Evolutionary conservation across 1,284 basidiomycete genomes (phyloP), one percentile per base, ranked within the genome.

Genomic region (Porodaedalea pini): DNA sequence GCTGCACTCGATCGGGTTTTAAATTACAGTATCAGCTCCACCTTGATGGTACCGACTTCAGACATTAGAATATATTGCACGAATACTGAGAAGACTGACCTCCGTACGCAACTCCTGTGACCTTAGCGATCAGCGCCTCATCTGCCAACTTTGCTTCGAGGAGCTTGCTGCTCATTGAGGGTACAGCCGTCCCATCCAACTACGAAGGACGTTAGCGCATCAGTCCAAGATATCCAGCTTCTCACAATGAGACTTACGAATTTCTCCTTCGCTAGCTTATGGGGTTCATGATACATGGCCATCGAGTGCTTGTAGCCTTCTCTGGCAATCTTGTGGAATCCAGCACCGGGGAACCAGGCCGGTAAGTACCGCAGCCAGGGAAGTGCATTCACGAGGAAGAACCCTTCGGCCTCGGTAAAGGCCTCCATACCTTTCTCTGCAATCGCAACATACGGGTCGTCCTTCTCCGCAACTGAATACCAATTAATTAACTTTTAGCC

Each of bases 301-400:
- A 4, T 40, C 13, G 51, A 49, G n/a, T 15, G 17, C 19, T 37
- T 21, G 72, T 63, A 79, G 73, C 15, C 85, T 82, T 49, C 70
- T 70, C 13, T 80, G 75, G 40, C 80, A 78, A 77, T 82, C 76
- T 41, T 79, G 73, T 17, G 70, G 63, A 51, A 85, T 7, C 23
- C 43, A 13, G 59, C 43, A 21, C 59, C 59, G 4, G 59, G 59
- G 19, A 61, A 57, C 59, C 59, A 61, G 13, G 40, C n/a, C 2
- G 59, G 59, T 1, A 61, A 21, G 31, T 57, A 51, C 10, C 48
- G 57, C 8, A 61, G 25, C 11, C 31, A 39, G 10, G 52, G 52
- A 15, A 59, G 19, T 15, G 41, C 21, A 49, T 58, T 58, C 3
- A 58, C 51, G 25, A 58, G 40, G 51, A 36, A 58, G 43, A 58